Percentiles rank a stretch among this genome's conserved stretches.
These are phyloP conservation scores for Lonicera japonica DNA, from an alignment of 129 eudicot species.

Conservation along the genomic window DNA sequence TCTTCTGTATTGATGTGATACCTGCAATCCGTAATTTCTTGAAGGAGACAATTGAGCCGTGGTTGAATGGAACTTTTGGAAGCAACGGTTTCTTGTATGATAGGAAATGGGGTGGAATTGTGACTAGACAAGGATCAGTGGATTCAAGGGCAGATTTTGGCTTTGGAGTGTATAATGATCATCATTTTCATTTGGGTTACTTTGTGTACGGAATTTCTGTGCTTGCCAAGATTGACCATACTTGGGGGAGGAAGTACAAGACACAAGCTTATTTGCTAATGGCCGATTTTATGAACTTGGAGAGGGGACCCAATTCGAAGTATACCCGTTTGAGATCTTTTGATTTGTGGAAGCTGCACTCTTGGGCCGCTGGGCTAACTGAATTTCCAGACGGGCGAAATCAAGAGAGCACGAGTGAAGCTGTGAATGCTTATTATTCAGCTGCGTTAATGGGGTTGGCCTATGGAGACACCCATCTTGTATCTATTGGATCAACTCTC, in stretches of 20 bases:
- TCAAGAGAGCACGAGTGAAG: constrained; percentile 95
- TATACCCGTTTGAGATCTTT: constrained; percentile 73
- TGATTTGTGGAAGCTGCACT: constrained; percentile 81
- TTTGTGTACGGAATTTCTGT: constrained; percentile 76
- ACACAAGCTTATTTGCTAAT: constrained; percentile 74
- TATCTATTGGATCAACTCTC: constrained; percentile 57
- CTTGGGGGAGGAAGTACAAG: constrained; percentile 77
- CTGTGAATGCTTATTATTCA: constrained; percentile 76
- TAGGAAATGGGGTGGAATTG: constrained; percentile 75
- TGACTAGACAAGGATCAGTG: constrained; percentile 71
- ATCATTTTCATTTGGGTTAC: constrained; percentile 83
- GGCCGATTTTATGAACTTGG: constrained; percentile 82
- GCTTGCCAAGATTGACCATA: constrained; percentile 63
- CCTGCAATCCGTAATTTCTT: constrained; percentile 58
- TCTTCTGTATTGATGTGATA: constrained; percentile 52
- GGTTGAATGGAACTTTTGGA: constrained; percentile 75
- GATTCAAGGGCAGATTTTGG: constrained; percentile 89
- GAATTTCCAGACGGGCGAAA: constrained; percentile 72
- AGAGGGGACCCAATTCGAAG: constrained; percentile 30
- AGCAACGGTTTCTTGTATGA: constrained; percentile 77
- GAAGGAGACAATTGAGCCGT: constrained; percentile 83
- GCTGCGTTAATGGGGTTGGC: constrained; percentile 93
- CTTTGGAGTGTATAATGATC: constrained; percentile 79
- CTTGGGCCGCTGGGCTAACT: constrained; percentile 86
- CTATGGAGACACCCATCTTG: constrained; percentile 73